Conservation (phyloP, 106 monocot species). For the Dendrobium huoshanense region DNA sequence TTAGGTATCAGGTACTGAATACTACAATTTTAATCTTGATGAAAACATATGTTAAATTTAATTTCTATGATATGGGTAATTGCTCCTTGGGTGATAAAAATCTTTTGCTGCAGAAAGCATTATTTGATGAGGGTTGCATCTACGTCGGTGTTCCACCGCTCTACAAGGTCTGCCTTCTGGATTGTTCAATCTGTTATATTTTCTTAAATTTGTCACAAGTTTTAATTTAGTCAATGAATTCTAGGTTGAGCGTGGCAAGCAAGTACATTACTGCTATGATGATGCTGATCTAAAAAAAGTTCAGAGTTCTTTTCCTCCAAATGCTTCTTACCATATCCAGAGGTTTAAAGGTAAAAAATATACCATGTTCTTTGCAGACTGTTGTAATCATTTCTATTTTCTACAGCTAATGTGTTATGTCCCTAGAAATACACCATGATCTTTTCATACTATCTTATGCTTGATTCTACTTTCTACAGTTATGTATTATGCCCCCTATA, state of each 20-base stretch:
- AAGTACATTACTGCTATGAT: slow-evolving; percentile 86
- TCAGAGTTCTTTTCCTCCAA: slow-evolving; percentile 70
- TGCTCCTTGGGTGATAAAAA: background rate
- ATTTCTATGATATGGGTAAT: background rate
- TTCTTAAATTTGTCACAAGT: background rate
- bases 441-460: background rate
- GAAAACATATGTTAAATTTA: background rate
- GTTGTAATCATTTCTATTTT: background rate
- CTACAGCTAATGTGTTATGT: no score
- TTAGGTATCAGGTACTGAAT: slow-evolving; percentile 85
- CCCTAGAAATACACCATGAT: no score
- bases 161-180: slow-evolving; percentile 42
- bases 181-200: background rate
- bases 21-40: background rate
- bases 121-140: slow-evolving; percentile 97
- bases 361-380: background rate
- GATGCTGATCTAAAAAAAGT: slow-evolving; percentile 67
- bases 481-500: background rate
- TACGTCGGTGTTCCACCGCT: slow-evolving; percentile 98
- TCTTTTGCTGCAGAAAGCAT: slow-evolving; percentile 59
- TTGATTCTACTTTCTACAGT: background rate
- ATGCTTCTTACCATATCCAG: slow-evolving; percentile 83
- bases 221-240: slow-evolving; percentile 3
- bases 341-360: slow-evolving; percentile 81
- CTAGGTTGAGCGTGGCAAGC: slow-evolving; percentile 93